Evolutionary conservation across 2,329 filamentous ascomycete species (phyloP).

Genomic region (Diaporthe caulivora): DNA sequence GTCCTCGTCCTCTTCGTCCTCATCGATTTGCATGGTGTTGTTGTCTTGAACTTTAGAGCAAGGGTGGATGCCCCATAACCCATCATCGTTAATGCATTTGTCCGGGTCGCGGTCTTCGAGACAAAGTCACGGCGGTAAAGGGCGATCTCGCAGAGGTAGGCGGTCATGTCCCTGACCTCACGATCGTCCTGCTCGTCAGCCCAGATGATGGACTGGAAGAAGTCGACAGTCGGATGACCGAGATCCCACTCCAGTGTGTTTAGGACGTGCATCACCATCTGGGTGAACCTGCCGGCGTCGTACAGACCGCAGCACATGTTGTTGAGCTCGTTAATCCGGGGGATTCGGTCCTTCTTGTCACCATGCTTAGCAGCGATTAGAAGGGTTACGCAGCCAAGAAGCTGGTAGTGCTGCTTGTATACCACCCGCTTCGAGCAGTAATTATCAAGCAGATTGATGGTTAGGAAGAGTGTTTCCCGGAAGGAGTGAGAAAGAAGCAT

Average conservation of each 20-base stretch:
- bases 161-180: conserved; percentile 93
- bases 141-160: conserved; percentile 94
- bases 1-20: no score
- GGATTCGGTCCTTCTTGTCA: conserved; percentile 97
- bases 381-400: conserved; percentile 95
- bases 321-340: conserved; percentile 95
- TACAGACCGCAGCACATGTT: conserved; percentile 99
- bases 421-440: conserved; percentile 98
- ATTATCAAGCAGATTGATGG: conserved; percentile 94
- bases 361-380: conserved; percentile 98
- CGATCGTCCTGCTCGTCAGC: conserved; percentile 82
- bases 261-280: conserved; percentile 99
- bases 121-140: conserved; percentile 98
- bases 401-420: conserved; percentile 98
- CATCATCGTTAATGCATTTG: no score
- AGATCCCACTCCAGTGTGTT: conserved; percentile 97
- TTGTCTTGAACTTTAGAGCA: no score
- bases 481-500: conserved; percentile 94
- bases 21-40: no score
- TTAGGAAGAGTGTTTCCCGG: conserved; percentile 94
- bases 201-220: conserved; percentile 89
- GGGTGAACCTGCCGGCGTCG: conserved; percentile 99
- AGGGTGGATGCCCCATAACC: no score
- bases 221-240: conserved; percentile 95
- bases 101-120: no score